Percentiles rank a stretch among this genome's conserved stretches.
Conservation (phyloP, 176 grass and related monocot genomes). For the Aegilops speltoides region DNA sequence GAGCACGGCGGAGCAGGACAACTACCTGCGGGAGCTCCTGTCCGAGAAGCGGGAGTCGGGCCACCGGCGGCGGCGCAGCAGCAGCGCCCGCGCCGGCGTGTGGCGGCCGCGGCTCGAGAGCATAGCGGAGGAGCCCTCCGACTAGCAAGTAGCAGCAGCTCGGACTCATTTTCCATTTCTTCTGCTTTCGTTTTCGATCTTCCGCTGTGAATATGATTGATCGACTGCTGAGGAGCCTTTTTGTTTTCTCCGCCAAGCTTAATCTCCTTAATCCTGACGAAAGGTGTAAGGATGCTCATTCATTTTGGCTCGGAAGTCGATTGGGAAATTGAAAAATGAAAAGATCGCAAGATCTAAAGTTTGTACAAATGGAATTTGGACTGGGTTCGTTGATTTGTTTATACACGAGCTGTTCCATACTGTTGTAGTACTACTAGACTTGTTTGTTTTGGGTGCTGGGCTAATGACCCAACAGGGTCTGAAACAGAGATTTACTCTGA, state of each 20-base stretch:
- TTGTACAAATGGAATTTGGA: constrained; percentile 29
- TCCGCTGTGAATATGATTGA: constrained; percentile 12
- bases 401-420: background rate
- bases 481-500: background rate
- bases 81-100: constrained; percentile 51
- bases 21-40: constrained; percentile 63
- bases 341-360: constrained; percentile 26
- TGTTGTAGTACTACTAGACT: background rate
- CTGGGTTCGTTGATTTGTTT: constrained; percentile 17
- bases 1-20: constrained; percentile 59
- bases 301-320: constrained; percentile 12
- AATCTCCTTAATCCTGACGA: background rate
- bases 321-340: background rate
- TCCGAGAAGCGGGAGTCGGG: constrained; percentile 47
- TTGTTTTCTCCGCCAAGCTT: background rate
- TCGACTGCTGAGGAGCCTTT: constrained; percentile 5
- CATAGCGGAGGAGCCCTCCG: constrained; percentile 59
- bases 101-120: constrained; percentile 83
- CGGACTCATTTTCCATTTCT: background rate
- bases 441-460: background rate
- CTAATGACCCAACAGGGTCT: background rate
- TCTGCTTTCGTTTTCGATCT: background rate
- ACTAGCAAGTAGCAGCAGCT: constrained; percentile 20
- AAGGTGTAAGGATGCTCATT: background rate
- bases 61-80: constrained; percentile 46